Evolutionary conservation across 768 basidiomycete genomes (phyloP).

Genomic region (Naganishia friedmannii): DNA sequence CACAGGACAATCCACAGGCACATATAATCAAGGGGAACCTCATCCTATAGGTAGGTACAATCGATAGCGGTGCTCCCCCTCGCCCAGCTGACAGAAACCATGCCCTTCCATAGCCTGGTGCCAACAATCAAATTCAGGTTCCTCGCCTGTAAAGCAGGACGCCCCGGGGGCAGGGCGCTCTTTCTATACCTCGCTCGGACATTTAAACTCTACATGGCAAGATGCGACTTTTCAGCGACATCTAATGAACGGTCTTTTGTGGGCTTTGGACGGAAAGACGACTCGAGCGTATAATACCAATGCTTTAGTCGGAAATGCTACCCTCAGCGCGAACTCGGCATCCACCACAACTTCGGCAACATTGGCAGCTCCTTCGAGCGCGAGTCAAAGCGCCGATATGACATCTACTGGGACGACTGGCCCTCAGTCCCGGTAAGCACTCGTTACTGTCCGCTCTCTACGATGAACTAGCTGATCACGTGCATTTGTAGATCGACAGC

Average conservation of each 20-base stretch:
- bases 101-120: constrained; percentile 65
- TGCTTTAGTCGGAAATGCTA: constrained; percentile 62
- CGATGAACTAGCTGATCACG: neutral
- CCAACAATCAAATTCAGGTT: constrained; percentile 71
- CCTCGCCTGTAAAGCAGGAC: constrained; percentile 52
- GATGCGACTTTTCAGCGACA: constrained; percentile 69
- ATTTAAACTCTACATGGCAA: constrained; percentile 68
- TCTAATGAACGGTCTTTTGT: constrained; percentile 70
- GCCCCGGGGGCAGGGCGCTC: constrained; percentile 63
- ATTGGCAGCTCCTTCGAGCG: neutral
- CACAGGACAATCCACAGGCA: constrained; percentile 51
- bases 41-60: constrained; percentile 67
- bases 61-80: neutral
- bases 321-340: neutral
- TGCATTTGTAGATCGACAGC: neutral
- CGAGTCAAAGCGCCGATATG: neutral
- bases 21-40: constrained; percentile 66
- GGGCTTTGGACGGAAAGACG: constrained; percentile 69
- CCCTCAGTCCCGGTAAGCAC: neutral
- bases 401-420: neutral
- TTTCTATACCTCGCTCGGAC: constrained; percentile 80
- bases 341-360: constrained; percentile 2
- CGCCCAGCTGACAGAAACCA: neutral
- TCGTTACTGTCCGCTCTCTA: neutral
- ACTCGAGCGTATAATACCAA: constrained; percentile 65